phyloP scores from a whole-genome alignment of 2,329 filamentous ascomycete species.

The Albophoma yamanashiensis region DNA sequence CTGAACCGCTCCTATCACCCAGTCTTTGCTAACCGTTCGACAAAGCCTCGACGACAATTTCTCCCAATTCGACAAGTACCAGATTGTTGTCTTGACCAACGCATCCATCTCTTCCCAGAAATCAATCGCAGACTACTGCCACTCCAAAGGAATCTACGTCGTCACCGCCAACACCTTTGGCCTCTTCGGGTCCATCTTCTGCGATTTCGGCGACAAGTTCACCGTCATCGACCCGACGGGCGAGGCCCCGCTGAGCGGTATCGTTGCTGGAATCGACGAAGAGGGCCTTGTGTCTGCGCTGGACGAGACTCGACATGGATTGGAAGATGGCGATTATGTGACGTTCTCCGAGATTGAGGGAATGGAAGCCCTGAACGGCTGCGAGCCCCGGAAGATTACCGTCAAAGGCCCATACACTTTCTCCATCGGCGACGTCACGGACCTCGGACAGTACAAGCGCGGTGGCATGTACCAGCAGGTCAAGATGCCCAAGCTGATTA shows the following conservation, averaged over 20 bases:
- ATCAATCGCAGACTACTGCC: constrained; percentile 82
- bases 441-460: constrained; percentile 74
- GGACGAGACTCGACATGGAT: constrained; percentile 87
- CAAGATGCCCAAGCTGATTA: constrained; percentile 92
- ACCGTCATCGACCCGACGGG: constrained; percentile 82
- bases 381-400: constrained; percentile 78
- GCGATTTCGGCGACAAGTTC: constrained; percentile 93
- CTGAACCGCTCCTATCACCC: constrained; percentile 1
- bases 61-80: constrained; percentile 77
- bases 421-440: constrained; percentile 87
- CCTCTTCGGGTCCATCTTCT: constrained; percentile 92
- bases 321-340: constrained; percentile 94
- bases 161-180: constrained; percentile 84
- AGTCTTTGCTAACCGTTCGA: not conserved
- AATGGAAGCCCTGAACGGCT: constrained; percentile 77
- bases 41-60: constrained; percentile 63
- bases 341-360: constrained; percentile 90
- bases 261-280: constrained; percentile 81
- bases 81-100: constrained; percentile 85
- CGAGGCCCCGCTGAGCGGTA: constrained; percentile 77
- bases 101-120: constrained; percentile 73
- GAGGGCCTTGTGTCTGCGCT: constrained; percentile 85
- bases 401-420: constrained; percentile 97
- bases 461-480: constrained; percentile 91
- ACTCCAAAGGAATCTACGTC: constrained; percentile 85